Conservation (phyloP, 129 eudicot genomes). For the Oenanthe sinensis region DNA sequence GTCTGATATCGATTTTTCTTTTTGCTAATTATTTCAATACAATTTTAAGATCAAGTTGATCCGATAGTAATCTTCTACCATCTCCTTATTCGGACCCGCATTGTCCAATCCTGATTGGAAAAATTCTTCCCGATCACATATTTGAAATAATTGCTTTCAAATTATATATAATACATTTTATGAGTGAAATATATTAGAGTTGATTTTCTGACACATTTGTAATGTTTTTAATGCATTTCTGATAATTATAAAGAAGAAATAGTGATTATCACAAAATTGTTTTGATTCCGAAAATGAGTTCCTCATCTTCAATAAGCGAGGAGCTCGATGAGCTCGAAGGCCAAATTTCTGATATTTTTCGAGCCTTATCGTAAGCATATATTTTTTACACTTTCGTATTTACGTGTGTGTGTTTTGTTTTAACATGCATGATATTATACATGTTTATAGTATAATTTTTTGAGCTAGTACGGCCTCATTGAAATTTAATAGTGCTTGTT, state of each 20-base stretch:
- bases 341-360: slow-evolving; percentile 71
- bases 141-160: not conserved
- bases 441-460: not conserved
- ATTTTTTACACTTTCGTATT: not conserved
- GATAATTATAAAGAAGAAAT: not conserved
- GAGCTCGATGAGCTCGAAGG: slow-evolving; percentile 93
- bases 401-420: not conserved
- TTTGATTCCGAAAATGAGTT: slow-evolving; percentile 14
- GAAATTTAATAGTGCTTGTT: not conserved
- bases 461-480: not conserved
- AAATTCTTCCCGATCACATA: not conserved
- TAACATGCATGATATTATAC: not conserved
- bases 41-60: not conserved
- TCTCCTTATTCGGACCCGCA: slow-evolving; percentile 2
- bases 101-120: slow-evolving; percentile 11
- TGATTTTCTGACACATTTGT: not conserved
- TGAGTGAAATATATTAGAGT: not conserved
- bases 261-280: not conserved
- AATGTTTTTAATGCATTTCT: not conserved
- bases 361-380: slow-evolving; percentile 84
- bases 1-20: too few species aligned
- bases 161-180: not conserved
- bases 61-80: not conserved
- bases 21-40: not conserved
- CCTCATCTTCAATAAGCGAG: slow-evolving; percentile 64